Conservation (phyloP, 805 yeast genomes). For the Candida michaelii region DNA sequence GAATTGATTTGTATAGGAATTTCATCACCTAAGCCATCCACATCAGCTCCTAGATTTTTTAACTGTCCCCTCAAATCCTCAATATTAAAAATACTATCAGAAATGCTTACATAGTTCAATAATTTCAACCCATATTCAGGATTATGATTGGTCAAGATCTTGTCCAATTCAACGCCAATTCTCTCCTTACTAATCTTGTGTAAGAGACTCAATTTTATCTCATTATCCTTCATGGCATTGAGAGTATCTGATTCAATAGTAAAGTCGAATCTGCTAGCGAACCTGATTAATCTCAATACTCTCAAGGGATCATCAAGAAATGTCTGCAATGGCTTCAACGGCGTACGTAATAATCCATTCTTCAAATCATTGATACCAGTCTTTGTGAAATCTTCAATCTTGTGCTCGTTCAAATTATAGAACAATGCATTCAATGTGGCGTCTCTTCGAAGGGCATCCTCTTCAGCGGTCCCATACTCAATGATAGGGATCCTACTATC, state of each 20-base stretch:
- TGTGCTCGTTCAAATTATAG: constrained; percentile 66
- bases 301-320: constrained; percentile 93
- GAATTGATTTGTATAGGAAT: constrained; percentile 13
- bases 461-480: constrained; percentile 82
- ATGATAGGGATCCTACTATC: constrained; percentile 85
- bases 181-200: constrained; percentile 87
- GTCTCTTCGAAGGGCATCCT: constrained; percentile 91
- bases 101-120: constrained; percentile 55
- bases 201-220: constrained; percentile 57
- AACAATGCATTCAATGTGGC: constrained; percentile 93
- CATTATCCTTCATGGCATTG: constrained; percentile 60
- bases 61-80: constrained; percentile 1
- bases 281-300: constrained; percentile 79
- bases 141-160: constrained; percentile 64
- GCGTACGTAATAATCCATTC: constrained; percentile 77
- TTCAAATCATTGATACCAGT: constrained; percentile 71
- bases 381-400: constrained; percentile 84
- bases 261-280: constrained; percentile 78
- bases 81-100: constrained; percentile 54
- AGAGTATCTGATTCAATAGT: constrained; percentile 57
- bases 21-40: neutral
- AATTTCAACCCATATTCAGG: constrained; percentile 64
- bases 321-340: constrained; percentile 80
- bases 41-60: neutral
- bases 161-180: constrained; percentile 80